Percentiles rank a stretch among this genome's conserved stretches.
Evolutionary conservation across 2,329 filamentous ascomycete genomes (phyloP).

Genomic region (Penicillium janthinellum): DNA sequence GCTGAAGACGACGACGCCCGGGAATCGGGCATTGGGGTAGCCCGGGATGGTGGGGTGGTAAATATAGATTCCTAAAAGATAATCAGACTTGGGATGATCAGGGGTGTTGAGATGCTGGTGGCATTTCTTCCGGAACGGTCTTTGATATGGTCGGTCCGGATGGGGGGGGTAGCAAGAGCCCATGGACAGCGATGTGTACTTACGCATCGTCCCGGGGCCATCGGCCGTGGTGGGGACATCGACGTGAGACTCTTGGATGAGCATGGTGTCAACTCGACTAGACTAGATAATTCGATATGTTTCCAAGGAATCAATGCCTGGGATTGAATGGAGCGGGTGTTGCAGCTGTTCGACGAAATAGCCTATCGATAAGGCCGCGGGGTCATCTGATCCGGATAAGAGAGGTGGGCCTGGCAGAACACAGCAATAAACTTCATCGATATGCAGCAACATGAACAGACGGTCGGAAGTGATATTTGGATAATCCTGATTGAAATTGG

Average conservation of each 20-base stretch:
- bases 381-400: conserved; percentile 25
- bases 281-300: background rate
- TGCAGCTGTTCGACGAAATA: conserved; percentile 6
- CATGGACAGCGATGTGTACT: conserved; percentile 9
- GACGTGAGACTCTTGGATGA: conserved; percentile 39
- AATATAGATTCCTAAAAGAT: conserved; percentile 72
- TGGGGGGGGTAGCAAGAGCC: background rate
- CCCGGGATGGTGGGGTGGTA: conserved; percentile 84
- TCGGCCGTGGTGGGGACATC: conserved; percentile 44
- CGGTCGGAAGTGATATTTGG: no score
- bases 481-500: no score
- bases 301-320: background rate
- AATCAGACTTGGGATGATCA: conserved; percentile 1
- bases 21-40: conserved; percentile 87
- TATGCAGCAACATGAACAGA: background rate
- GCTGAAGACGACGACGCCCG: conserved; percentile 83
- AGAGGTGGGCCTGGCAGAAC: background rate
- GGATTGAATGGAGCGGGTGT: background rate
- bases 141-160: background rate
- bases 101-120: background rate
- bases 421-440: background rate
- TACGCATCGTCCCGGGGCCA: conserved; percentile 43
- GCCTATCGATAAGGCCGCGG: conserved; percentile 27
- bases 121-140: no score
- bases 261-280: conserved; percentile 26